Base-by-base conservation (phyloP, 305 asterid genomes). In the Plantago coronopus region DNA sequence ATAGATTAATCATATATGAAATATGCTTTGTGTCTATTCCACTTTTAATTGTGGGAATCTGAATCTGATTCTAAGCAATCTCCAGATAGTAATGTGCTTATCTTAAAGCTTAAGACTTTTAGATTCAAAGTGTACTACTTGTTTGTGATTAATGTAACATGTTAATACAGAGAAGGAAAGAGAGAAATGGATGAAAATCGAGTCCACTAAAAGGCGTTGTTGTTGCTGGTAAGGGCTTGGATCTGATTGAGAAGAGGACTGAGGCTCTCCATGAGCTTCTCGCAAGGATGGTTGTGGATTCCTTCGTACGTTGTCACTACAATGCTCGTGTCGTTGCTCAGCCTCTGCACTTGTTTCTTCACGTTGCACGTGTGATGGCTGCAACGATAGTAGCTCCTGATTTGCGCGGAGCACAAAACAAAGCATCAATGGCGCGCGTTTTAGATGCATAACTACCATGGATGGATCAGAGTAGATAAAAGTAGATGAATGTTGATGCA, bases 231-330 rank as follows among this genome's bases (percentile, higher is more conserved):
- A 70, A 83, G 88, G 66, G 78, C 76, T 14, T 83, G 83, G 59
- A 85, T 71, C 69, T 85, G 96, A 55, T 80, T 69, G 56, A 87
- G 81, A 71, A 85, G 78, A 25, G 93, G 95, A 53, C 78, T 76
- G 40, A 88, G 78, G 14, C 94, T 78, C 77, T 84, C 81, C 87
- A 87, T 84, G 59, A 87, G 69, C 37, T 80, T 76, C 17, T 82
- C 76, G 38, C 81, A 82, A 0, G 95, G 90, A 68, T 87, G 95
- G 40, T 84, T 75, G 69, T 87, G 95, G 17, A 67, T 79, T 63
- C 90, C 95, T 29, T 87, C 86, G 63, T 84, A 84, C 1, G 95
- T 84, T 58, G 95, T 87, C 62, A 80, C 83, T 5, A 84, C 95
- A 23, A 84, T 69, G 69, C 71, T 48, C 18, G 66, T 76, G 79